Evolutionary conservation across 2,329 filamentous ascomycete species (phyloP).

Genomic region (Colletotrichum somersetense): DNA sequence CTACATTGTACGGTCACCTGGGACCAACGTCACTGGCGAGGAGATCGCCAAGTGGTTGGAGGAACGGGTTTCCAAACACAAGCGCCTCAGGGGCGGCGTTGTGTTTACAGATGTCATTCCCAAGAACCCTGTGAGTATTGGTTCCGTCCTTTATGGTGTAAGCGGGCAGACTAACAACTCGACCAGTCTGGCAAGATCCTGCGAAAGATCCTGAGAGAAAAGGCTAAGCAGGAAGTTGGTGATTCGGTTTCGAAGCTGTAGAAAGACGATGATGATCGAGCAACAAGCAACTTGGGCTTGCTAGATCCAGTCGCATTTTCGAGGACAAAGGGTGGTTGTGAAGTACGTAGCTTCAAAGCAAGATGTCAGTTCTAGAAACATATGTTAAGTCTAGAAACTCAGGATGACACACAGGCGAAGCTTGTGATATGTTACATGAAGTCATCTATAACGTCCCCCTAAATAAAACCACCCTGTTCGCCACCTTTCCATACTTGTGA

Average conservation of each 20-base stretch:
- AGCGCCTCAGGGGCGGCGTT: conserved; percentile 78
- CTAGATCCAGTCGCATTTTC: background rate
- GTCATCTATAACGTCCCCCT: conserved; percentile 6
- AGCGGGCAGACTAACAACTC: conserved; percentile 13
- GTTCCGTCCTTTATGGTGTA: conserved; percentile 5
- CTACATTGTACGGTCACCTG: conserved; percentile 67
- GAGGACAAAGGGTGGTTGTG: background rate
- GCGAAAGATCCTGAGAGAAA: conserved; percentile 69
- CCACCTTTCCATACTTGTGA: conserved; percentile 28
- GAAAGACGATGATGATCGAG: background rate
- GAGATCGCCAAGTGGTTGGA: conserved; percentile 75
- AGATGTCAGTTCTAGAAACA: background rate
- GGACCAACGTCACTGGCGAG: conserved; percentile 59
- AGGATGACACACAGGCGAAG: background rate
- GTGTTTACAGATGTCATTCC: conserved; percentile 76
- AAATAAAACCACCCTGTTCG: conserved; percentile 25
- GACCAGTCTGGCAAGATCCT: conserved; percentile 75
- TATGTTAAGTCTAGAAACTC: background rate
- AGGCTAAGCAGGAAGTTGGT: conserved; percentile 66
- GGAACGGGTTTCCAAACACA: conserved; percentile 72
- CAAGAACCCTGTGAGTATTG: conserved; percentile 62
- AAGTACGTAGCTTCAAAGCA: background rate
- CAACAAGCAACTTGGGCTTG: background rate
- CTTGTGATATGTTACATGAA: conserved; percentile 23
- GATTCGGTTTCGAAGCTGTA: conserved; percentile 47